Evolutionary conservation across 208 protist genomes (phyloP), one percentile per base, ranked within the genome.

Genomic region (Acanthamoeba culbertsoni): DNA sequence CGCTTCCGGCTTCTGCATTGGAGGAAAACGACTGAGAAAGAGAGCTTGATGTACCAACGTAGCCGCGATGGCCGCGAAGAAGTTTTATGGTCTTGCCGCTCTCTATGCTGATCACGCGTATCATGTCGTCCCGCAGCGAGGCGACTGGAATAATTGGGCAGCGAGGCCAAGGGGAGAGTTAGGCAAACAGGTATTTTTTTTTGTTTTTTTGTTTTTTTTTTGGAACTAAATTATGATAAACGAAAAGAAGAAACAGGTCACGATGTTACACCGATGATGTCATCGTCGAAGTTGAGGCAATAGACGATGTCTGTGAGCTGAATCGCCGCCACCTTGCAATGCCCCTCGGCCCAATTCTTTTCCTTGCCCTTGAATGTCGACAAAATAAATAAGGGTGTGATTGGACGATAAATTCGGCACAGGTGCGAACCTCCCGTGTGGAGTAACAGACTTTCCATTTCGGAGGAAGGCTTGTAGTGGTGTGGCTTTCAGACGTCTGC

Each of bases 271-370:
- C 82, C 82, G 48, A 89, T 89, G 6, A 68, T 48, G n/a, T 89
- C 31, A n/a, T 89, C 53, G 55, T 89, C 63, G 82, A 89, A 89
- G 7, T 89, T 59, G 46, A 89, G 82, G 40, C 53, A 89, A 26
- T 89, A 89, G 55, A 89, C 82, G 33, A 89, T 89, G 35, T 89
- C 82, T 16, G 31, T 65, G 40, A 89, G 46, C 20, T 55, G 82
- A n/a, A 89, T 89, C 31, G 18, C 33, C 23, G 48, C 26, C 28
- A 45, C 33, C 37, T 59, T 89, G n/a, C 43, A 59, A 33, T 42
- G 33, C 18, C 82, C 82, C 35, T 55, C 63, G n/a, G n/a, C 6
- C 82, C 82, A 89, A 35, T 89, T 89, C 8, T 89, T 57, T 18
- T 89, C 82, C 26, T 40, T 7, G 20, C 40, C 0, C 48, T 59